Conservation (phyloP, 169 alveolate genomes). For the Plasmodium cynomolgi region DNA sequence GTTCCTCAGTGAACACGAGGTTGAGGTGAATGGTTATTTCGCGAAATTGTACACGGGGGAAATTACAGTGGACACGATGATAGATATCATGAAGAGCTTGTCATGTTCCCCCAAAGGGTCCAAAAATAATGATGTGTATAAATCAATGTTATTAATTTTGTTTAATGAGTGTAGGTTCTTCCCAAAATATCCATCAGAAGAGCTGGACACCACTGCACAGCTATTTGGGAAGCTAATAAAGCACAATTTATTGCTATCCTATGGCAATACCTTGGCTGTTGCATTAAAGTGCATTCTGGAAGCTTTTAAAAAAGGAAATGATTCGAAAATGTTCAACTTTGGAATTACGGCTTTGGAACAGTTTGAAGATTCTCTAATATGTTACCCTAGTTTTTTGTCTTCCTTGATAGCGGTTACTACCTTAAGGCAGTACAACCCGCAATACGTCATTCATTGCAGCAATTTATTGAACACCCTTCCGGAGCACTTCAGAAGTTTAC, state of each 20-base stretch:
- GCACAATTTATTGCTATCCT: conserved; percentile 78
- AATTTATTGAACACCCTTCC: conserved; percentile 38
- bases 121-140: conserved; percentile 79
- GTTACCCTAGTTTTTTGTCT: conserved; percentile 84
- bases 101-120: conserved; percentile 82
- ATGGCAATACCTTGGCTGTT: conserved; percentile 79
- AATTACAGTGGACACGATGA: conserved; percentile 82
- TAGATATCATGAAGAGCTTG: conserved; percentile 82
- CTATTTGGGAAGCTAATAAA: conserved; percentile 86
- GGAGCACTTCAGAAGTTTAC: conserved; percentile 57
- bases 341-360: conserved; percentile 87
- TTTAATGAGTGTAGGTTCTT: conserved; percentile 89
- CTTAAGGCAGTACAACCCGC: conserved; percentile 61
- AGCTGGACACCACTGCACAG: conserved; percentile 88
- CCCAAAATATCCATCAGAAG: conserved; percentile 89
- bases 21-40: conserved; percentile 81
- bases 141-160: conserved; percentile 84
- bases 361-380: conserved; percentile 81
- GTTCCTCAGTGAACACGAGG: conserved; percentile 75
- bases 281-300: conserved; percentile 84
- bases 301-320: conserved; percentile 82
- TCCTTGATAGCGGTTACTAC: conserved; percentile 29
- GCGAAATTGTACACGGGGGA: conserved; percentile 83
- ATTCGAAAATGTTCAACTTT: conserved; percentile 84
- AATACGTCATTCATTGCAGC: conserved; percentile 39